Evolutionary conservation across 2,329 filamentous ascomycete species (phyloP), one percentile per base, ranked within the genome.

Genomic region (Venturia pyrina): DNA sequence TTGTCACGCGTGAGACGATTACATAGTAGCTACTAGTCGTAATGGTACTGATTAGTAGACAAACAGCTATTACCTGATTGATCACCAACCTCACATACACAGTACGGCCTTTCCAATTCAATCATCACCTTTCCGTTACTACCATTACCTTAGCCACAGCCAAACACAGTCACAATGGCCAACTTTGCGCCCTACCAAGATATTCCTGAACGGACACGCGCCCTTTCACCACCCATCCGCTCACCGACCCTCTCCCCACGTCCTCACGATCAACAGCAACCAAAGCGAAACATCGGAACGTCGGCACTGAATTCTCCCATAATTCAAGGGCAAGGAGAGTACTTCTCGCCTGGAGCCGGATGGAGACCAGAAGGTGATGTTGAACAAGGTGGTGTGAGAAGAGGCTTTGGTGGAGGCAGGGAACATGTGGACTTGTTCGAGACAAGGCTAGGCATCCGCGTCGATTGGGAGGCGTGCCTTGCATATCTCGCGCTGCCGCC

Each of bases 151-250:
- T 40, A 3, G 5, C 56, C 24, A 11, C 8, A 21, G 21, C 7
- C 13, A 17, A 40, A 19, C 60, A 44, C 40, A 28, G 1, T 10
- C 3, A 40, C n/a, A 37, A 66, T 66, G 64, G 64, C 64, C 17
- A 90, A 97, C 80, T 99, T 98, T 76, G 95, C 95, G 59, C 95
- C 95, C 46, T 99, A 98, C 79, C 95, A 98, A 81, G 93, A 93
- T 77, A 89, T 89, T 19, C 95, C 95, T 11, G 93, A 98, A 79
- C 84, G 89, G 71, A 86, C 87, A 70, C 90, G 93, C 72, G 87
- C 89, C 64, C 75, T 96, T 91, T 24, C 91, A 92, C 64, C 83
- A 13, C 64, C 69, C 73, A 81, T 70, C 85, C 89, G 75, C 77
- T 87, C 80, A 76, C 86, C 74, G 75, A 81, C 76, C 64, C 78